A percentile compares a stretch with the other conserved stretches of the same genome.
phyloP scores from a whole-genome alignment of 2,329 filamentous ascomycete genomes.

The Sphaceloma murrayae region DNA sequence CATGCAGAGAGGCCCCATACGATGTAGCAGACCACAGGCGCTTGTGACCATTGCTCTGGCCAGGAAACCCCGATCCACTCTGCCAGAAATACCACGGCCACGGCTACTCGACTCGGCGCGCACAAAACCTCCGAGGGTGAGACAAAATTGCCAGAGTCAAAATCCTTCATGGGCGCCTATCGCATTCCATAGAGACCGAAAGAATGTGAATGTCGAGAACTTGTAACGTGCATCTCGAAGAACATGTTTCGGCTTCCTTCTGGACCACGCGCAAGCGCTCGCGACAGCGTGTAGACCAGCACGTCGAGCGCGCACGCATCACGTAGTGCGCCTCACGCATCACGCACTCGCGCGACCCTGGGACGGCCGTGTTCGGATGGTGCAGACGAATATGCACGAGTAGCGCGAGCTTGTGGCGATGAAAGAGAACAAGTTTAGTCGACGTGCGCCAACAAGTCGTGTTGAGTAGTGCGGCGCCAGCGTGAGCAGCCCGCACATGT shows the following conservation, averaged over 20 bases:
- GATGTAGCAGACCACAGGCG: constrained; percentile 14
- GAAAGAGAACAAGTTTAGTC: too few relatives aligned
- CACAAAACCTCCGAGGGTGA: not conserved
- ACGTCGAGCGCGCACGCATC: too few relatives aligned
- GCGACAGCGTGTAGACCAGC: constrained; percentile 4
- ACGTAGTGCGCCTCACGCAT: constrained; percentile 9
- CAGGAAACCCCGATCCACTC: too few relatives aligned
- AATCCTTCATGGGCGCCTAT: constrained; percentile 4
- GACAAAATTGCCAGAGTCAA: too few relatives aligned
- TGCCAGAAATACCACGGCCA: too few relatives aligned
- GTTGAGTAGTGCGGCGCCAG: too few relatives aligned
- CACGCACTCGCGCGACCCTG: constrained; percentile 3
- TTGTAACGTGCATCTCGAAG: too few relatives aligned
- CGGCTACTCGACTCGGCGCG: constrained; percentile 10
- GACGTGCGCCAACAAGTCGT: too few relatives aligned
- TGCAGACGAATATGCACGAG: constrained; percentile 7
- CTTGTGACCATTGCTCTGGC: constrained; percentile 6
- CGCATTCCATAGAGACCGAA: constrained; percentile 2
- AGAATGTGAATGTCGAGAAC: not conserved
- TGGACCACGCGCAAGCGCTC: constrained; percentile 8
- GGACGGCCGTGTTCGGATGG: not conserved
- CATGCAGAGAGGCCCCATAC: constrained; percentile 5
- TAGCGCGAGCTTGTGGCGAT: constrained; percentile 14
- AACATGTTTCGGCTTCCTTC: constrained; percentile 3
- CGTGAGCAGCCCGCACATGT: constrained; percentile 12